phyloP scores from a whole-genome alignment of 176 grass and related monocot genomes.

The Guadua angustifolia region DNA sequence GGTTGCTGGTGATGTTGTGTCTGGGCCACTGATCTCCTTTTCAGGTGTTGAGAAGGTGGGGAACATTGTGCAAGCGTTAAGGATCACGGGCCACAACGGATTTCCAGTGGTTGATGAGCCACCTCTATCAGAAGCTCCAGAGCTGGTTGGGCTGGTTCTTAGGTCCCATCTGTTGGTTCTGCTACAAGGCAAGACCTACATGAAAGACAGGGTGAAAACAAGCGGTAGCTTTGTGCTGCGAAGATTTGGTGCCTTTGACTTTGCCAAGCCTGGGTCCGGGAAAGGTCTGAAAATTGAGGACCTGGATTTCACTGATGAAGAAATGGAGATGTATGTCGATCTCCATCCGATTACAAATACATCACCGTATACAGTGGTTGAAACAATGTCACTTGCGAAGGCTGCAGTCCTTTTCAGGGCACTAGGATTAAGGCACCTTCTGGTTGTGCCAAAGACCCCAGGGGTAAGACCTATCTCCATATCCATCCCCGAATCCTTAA shows the following conservation, averaged over 20 bases:
- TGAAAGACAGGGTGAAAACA: conserved; percentile 64
- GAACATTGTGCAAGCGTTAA: conserved; percentile 66
- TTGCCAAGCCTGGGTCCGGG: conserved; percentile 78
- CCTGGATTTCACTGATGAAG: conserved; percentile 73
- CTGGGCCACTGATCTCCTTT: conserved; percentile 69
- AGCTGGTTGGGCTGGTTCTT: conserved; percentile 79
- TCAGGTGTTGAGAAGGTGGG: conserved; percentile 80
- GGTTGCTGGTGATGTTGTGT: conserved; percentile 76
- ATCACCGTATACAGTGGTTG: conserved; percentile 86
- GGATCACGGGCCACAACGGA: conserved; percentile 87
- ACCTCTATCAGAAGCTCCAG: conserved; percentile 70
- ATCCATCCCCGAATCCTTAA: background rate
- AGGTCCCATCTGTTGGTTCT: conserved; percentile 83
- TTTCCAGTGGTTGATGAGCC: conserved; percentile 91
- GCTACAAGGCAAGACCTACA: conserved; percentile 69
- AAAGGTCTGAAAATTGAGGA: conserved; percentile 87
- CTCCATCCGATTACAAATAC: conserved; percentile 84
- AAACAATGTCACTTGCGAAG: conserved; percentile 92
- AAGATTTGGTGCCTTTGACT: conserved; percentile 67
- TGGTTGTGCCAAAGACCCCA: conserved; percentile 89
- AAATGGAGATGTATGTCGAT: conserved; percentile 92
- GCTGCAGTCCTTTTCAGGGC: conserved; percentile 81
- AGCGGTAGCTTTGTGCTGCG: conserved; percentile 52
- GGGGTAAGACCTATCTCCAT: conserved; percentile 57
- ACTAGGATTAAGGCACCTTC: conserved; percentile 76